Evolutionary conservation across 345 rosid species (phyloP), one percentile per base, ranked within the genome.

Genomic region (Fremontodendron californicum): DNA sequence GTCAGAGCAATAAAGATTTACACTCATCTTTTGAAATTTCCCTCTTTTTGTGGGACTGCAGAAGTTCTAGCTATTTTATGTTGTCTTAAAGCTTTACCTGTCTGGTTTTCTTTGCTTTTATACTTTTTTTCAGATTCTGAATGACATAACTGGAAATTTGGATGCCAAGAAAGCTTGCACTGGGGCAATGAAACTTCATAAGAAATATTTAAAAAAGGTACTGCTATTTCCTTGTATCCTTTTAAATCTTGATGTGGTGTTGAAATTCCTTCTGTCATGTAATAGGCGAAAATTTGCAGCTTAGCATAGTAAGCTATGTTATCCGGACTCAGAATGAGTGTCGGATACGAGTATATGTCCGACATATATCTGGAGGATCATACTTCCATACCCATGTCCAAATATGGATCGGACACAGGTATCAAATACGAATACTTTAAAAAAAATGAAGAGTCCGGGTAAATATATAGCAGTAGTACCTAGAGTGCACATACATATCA

Each of bases 171-270:
- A 95, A 71, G 96, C 99, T 7, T 95, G 99, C 87, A 78, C 71
- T 31, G 94, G 90, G 33, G 99, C 99, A 37, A 87, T 95, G 93
- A 95, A 95, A 85, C 97, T 95, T 74, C 99, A 95, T 83, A 95
- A 93, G 87, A 95, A 95, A 71, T 95, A 95, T 71, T 82, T 95
- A 37, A 93, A 86, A 76, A 93, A 90, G 93, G 98, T 92, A 77
- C 12, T 23, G 7, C 8, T 68, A 73, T 71, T 43, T 68, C 72
- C 49, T 74, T 39, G 19, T 25, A 2, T 39, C 45, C 23, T 54
- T 54, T 15, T 57, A n/a, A 52, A 31, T 73, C 15, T 55, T 9
- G 31, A 55, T 23, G 6, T 29, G 0, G 42, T 2, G 1, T 13
- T 27, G 10, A 62, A 62, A 5, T 15, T 29, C 37, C 13, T 6